A percentile compares a stretch with the other conserved stretches of the same genome.
These are phyloP conservation scores for Sistotremastrum niveocremeum DNA, from an alignment of 768 basidiomycete species.

Conservation along the genomic window DNA sequence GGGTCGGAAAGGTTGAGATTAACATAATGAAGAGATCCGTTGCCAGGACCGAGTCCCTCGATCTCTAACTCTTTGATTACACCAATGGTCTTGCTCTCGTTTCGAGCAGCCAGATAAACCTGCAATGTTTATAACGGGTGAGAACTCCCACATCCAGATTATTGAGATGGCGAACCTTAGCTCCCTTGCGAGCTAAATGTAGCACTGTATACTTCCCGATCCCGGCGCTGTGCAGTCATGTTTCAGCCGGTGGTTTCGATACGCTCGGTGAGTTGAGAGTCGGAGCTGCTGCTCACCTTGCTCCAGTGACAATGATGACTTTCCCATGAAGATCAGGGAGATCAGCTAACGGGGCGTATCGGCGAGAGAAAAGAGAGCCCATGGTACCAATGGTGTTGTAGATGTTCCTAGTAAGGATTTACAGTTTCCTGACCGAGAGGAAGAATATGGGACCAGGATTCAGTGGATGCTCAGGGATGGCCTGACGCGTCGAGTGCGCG, in stretches of 20 bases:
- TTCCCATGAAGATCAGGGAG: slow-evolving; percentile 33
- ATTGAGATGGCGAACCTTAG: slow-evolving; percentile 34
- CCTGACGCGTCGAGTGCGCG: too few species aligned
- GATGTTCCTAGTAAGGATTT: too few species aligned
- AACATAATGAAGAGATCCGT: slow-evolving; percentile 23
- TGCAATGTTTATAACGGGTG: slow-evolving; percentile 33
- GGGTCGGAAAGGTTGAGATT: slow-evolving; percentile 28
- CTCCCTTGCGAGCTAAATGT: slow-evolving; percentile 24
- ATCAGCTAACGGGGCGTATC: slow-evolving; percentile 25
- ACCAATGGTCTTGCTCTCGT: slow-evolving; percentile 16
- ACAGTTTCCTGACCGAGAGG: too few species aligned
- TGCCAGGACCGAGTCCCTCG: slow-evolving; percentile 16
- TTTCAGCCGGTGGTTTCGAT: not conserved
- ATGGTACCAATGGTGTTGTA: too few species aligned
- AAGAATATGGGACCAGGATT: too few species aligned
- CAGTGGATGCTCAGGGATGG: too few species aligned
- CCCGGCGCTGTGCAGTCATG: slow-evolving; percentile 14
- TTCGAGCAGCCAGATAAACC: slow-evolving; percentile 27
- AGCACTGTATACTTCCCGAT: slow-evolving; percentile 22
- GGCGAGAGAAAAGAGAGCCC: not conserved
- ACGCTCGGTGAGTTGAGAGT: not conserved
- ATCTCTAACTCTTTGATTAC: slow-evolving; percentile 22
- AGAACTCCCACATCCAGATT: slow-evolving; percentile 22
- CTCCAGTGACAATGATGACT: slow-evolving; percentile 36
- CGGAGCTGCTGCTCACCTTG: slow-evolving; percentile 21